Evolutionary conservation across 176 grass and related monocot genomes (phyloP).

Genomic region (Typha latifolia): DNA sequence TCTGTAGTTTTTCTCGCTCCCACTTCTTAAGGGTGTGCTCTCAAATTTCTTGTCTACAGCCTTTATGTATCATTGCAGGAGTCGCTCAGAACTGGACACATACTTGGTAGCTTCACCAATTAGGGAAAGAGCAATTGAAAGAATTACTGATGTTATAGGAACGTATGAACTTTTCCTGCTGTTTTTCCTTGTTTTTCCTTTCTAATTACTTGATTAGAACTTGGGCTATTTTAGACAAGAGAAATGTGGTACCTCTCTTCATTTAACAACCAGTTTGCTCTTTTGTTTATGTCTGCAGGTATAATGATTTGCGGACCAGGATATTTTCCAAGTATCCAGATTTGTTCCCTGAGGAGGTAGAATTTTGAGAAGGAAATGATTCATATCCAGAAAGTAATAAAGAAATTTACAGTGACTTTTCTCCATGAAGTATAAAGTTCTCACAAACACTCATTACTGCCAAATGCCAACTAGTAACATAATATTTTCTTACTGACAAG

Average conservation of each 20-base stretch:
- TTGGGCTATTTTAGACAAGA: not conserved
- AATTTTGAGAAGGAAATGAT: conserved; percentile 8
- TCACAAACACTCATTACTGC: too few relatives aligned
- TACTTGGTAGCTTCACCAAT: conserved; percentile 78
- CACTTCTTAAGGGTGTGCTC: conserved; percentile 22
- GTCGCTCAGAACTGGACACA: conserved; percentile 66
- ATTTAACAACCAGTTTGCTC: not conserved
- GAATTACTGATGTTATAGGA: conserved; percentile 76
- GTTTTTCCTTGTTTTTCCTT: not conserved
- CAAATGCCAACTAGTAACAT: too few relatives aligned
- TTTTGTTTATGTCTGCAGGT: conserved; percentile 47
- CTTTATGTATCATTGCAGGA: conserved; percentile 64
- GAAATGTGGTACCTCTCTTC: not conserved
- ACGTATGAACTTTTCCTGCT: conserved; percentile 43
- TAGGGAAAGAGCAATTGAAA: conserved; percentile 81
- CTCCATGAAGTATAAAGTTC: too few relatives aligned
- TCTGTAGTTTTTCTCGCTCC: not conserved
- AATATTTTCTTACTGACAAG: conserved; percentile 12
- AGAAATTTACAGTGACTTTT: not conserved
- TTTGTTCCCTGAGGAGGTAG: conserved; percentile 87
- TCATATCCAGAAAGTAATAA: conserved; percentile 1
- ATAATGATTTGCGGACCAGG: conserved; percentile 63
- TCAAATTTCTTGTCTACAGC: conserved; percentile 54
- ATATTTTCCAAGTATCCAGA: conserved; percentile 92
- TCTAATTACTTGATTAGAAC: not conserved